Conservation (phyloP, 257 asterid genomes). For the Solanum phureja region DNA sequence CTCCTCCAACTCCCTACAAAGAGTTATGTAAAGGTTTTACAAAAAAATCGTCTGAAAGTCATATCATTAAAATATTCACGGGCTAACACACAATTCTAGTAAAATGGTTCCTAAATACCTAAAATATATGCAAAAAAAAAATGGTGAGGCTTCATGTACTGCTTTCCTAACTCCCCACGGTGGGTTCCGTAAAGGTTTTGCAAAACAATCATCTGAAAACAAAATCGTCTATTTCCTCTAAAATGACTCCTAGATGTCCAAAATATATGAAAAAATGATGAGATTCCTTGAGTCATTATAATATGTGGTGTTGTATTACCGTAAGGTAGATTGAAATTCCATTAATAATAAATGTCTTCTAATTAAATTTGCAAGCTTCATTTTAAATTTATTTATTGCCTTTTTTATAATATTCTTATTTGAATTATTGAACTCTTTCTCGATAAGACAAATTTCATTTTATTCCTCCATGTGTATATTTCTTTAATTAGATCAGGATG, state of each 20-base stretch:
- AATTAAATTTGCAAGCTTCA: neutral
- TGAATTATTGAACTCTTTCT: neutral
- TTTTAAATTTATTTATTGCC: neutral
- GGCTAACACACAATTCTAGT: no score
- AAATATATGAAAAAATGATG: neutral
- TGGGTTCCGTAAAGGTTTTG: fast-evolving
- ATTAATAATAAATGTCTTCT: neutral
- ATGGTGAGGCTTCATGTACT: no score
- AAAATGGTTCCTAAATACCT: no score
- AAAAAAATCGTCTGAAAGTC: no score
- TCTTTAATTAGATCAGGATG: neutral
- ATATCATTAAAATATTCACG: no score
- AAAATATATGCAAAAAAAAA: no score
- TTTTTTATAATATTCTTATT: no score
- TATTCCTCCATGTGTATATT: neutral
- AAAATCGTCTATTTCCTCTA: neutral
- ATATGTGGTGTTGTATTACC: neutral
- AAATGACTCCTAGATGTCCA: neutral
- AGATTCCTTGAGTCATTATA: no score
- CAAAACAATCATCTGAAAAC: fast-evolving
- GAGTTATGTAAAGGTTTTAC: no score
- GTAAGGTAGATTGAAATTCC: neutral
- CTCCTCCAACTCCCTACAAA: no score
- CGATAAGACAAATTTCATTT: neutral
- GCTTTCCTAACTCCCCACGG: fast-evolving